Evolutionary conservation across 352 stramenopile genomes (phyloP).

Genomic region (Phytophthora macrochlamydospora): DNA sequence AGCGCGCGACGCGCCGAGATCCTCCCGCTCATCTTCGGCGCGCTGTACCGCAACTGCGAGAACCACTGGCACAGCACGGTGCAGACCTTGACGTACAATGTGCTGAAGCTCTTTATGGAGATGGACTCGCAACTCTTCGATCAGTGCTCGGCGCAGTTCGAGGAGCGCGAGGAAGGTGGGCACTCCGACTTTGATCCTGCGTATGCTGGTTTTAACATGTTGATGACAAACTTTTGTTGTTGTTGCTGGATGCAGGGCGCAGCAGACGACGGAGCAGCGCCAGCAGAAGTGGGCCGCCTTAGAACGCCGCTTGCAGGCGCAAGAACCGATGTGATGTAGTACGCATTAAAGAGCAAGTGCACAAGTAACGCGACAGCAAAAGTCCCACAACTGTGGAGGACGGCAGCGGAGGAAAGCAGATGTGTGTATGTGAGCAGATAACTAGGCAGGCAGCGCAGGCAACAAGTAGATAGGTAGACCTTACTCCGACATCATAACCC

Average conservation of each 20-base stretch:
- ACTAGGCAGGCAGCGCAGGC: neutral
- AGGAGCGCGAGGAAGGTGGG: conserved; percentile 64
- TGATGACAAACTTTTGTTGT: conserved; percentile 6
- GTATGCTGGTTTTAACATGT: conserved; percentile 19
- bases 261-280: conserved; percentile 55
- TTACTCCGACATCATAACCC: neutral
- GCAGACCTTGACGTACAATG: conserved; percentile 88
- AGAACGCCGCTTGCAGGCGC: conserved; percentile 52
- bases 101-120: conserved; percentile 80
- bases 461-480: conserved; percentile 23
- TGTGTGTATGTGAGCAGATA: neutral
- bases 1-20: conserved; percentile 92
- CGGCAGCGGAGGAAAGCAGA: conserved; percentile 14
- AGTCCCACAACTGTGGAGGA: conserved; percentile 12
- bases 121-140: conserved; percentile 92
- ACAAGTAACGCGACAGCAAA: conserved; percentile 21
- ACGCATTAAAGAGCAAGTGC: conserved; percentile 10
- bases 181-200: conserved; percentile 17
- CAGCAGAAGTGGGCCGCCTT: conserved; percentile 53
- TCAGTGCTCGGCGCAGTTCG: conserved; percentile 63
- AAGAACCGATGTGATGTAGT: conserved; percentile 28
- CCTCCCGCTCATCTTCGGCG: conserved; percentile 95
- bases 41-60: conserved; percentile 87
- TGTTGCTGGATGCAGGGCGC: conserved; percentile 16
- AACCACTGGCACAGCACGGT: conserved; percentile 96